These are phyloP conservation scores for Kitagawia praeruptora DNA, from an alignment of 129 eudicot species.

Conservation along the genomic window DNA sequence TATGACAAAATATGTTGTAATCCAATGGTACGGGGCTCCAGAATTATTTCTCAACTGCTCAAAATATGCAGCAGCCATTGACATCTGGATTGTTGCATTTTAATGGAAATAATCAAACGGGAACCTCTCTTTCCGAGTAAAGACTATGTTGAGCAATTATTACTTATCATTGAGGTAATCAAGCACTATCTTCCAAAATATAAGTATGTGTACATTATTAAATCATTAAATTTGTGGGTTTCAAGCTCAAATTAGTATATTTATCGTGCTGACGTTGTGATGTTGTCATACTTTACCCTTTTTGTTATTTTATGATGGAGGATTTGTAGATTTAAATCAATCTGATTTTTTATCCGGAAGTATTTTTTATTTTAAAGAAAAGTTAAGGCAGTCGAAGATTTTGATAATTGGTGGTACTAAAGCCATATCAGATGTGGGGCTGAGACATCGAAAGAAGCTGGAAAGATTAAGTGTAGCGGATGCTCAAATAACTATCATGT, in stretches of 20 bases:
- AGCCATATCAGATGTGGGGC: too few relatives aligned
- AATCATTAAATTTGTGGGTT: neutral
- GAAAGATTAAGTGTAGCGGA: too few relatives aligned
- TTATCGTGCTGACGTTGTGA: neutral
- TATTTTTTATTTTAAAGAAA: too few relatives aligned
- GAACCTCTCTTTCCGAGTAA: slow-evolving; percentile 92
- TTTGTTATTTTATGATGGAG: too few relatives aligned
- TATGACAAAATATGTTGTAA: slow-evolving; percentile 88
- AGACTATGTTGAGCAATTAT: slow-evolving; percentile 80
- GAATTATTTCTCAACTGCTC: slow-evolving; percentile 38
- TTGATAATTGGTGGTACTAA: too few relatives aligned
- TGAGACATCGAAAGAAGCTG: too few relatives aligned
- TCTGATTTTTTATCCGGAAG: too few relatives aligned
- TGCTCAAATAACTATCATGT: too few relatives aligned
- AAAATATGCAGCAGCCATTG: slow-evolving; percentile 86
- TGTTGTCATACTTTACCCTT: too few relatives aligned
- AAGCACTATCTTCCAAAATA: neutral
- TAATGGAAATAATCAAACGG: slow-evolving; percentile 77
- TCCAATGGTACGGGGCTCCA: too few relatives aligned
- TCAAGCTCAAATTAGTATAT: neutral
- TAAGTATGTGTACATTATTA: neutral
- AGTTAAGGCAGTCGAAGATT: too few relatives aligned
- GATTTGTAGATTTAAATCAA: too few relatives aligned
- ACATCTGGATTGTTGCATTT: slow-evolving; percentile 91
- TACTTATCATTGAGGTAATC: slow-evolving; percentile 72